These are phyloP conservation scores for Trebouxia gelatinosa DNA, from an alignment of 163 green algal genomes.

Conservation along the genomic window DNA sequence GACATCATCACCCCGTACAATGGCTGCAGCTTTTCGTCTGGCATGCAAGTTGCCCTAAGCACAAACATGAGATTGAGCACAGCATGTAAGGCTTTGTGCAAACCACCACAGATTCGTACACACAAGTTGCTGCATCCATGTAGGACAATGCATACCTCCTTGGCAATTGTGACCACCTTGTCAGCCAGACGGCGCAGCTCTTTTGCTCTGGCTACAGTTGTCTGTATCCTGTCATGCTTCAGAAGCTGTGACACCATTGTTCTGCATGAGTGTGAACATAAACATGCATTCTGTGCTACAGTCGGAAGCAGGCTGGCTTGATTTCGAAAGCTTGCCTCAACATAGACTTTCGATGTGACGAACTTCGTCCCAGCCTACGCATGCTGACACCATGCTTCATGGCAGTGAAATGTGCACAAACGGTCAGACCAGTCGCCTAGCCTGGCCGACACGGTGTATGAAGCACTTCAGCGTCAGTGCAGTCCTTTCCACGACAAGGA, in stretches of 20 bases:
- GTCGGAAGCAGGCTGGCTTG: not conserved
- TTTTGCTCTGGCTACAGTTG: slow-evolving; percentile 86
- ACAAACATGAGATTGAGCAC: not conserved
- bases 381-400: slow-evolving; percentile 64
- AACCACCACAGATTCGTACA: not conserved
- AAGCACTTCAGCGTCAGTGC: too few relatives aligned
- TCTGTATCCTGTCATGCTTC: slow-evolving; percentile 86
- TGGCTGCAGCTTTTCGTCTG: slow-evolving; percentile 51
- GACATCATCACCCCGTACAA: slow-evolving; percentile 67
- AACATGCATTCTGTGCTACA: not conserved
- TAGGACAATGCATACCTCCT: slow-evolving; percentile 57
- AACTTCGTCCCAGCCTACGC: slow-evolving; percentile 51
- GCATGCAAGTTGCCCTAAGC: slow-evolving; percentile 61
- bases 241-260: slow-evolving; percentile 92
- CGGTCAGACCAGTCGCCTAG: too few relatives aligned
- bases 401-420: too few relatives aligned
- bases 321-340: slow-evolving; percentile 55
- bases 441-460: too few relatives aligned
- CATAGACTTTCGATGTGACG: slow-evolving; percentile 60
- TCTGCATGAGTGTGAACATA: slow-evolving; percentile 46
- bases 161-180: slow-evolving; percentile 82
- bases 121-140: not conserved
- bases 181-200: slow-evolving; percentile 83
- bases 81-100: too few relatives aligned
- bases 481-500: too few relatives aligned